phyloP scores from a whole-genome alignment of 768 basidiomycete species.

The Aureoboletus auriporus region DNA sequence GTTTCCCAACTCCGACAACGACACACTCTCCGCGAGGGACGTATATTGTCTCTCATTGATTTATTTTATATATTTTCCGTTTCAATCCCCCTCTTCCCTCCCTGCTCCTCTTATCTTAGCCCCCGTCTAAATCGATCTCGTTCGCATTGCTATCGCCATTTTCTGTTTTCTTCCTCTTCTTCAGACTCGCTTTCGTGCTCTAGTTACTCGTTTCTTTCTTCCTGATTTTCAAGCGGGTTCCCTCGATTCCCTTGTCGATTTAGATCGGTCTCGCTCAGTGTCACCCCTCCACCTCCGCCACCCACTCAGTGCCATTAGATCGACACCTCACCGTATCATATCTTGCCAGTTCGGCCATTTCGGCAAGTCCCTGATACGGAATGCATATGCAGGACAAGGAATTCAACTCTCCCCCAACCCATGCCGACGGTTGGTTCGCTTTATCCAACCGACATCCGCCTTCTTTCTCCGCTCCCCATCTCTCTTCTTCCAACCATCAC shows the following conservation, averaged over 20 bases:
- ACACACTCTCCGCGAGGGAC: slow-evolving; percentile 27
- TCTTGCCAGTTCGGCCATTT: slow-evolving; percentile 16
- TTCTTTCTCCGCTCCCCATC: slow-evolving; percentile 18
- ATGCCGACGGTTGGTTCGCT: slow-evolving; percentile 29
- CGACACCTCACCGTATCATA: slow-evolving; percentile 14
- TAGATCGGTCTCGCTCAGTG: slow-evolving; percentile 7
- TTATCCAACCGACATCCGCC: slow-evolving; percentile 33
- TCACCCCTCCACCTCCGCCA: slow-evolving; percentile 10
- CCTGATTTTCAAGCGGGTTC: slow-evolving; percentile 23
- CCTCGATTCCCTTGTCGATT: slow-evolving; percentile 23
- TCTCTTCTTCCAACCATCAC: slow-evolving; percentile 46
- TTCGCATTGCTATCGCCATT: slow-evolving; percentile 31
- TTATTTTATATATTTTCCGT: slow-evolving; percentile 23
- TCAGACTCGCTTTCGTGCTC: slow-evolving; percentile 28
- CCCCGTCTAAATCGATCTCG: slow-evolving; percentile 30
- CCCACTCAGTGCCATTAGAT: slow-evolving; percentile 16
- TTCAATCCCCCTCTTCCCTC: slow-evolving; percentile 19
- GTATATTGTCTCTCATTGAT: slow-evolving; percentile 23
- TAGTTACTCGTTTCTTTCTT: slow-evolving; percentile 27
- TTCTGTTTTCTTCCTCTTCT: slow-evolving; percentile 14
- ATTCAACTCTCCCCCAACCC: slow-evolving; percentile 24
- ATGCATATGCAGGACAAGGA: slow-evolving; percentile 35
- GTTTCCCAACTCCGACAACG: slow-evolving; percentile 32
- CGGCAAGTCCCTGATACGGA: slow-evolving; percentile 34
- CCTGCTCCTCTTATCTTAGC: slow-evolving; percentile 27